Conservation (phyloP, 179 eudicot species). For the Silene noctiflora region DNA sequence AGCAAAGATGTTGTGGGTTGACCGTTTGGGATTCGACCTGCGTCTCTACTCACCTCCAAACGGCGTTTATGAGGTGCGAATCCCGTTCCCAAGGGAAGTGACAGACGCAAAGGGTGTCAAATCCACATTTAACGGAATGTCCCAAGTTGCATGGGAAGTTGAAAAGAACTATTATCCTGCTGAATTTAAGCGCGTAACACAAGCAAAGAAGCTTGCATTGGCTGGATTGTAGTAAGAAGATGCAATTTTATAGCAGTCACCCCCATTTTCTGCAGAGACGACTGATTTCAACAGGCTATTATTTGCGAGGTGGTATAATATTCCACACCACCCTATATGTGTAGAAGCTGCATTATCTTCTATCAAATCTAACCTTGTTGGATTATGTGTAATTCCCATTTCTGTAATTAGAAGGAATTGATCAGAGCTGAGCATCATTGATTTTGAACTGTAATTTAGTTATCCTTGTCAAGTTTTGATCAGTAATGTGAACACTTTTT, state of each 20-base stretch:
- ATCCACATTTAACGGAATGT: conserved; percentile 92
- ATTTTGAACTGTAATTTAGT: background rate
- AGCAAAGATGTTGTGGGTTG: conserved; percentile 88
- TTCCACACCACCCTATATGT: background rate
- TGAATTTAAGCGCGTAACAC: conserved; percentile 61
- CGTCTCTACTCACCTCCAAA: conserved; percentile 50
- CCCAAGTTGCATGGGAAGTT: conserved; percentile 96
- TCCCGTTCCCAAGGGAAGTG: conserved; percentile 95
- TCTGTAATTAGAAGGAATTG: too few species aligned
- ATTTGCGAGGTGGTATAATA: conserved; percentile 6
- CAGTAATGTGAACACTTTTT: background rate
- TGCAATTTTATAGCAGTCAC: background rate
- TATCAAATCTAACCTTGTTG: background rate
- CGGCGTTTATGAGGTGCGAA: conserved; percentile 59
- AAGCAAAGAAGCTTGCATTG: conserved; percentile 49
- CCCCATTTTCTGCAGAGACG: background rate
- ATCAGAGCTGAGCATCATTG: background rate
- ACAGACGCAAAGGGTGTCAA: conserved; percentile 78
- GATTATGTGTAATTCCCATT: background rate
- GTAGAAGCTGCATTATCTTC: background rate
- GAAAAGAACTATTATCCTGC: conserved; percentile 64
- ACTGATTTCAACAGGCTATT: conserved; percentile 5
- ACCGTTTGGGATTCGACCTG: conserved; percentile 84
- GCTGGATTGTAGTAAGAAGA: conserved; percentile 24
- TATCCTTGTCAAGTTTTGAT: background rate